phyloP scores from a whole-genome alignment of 1,284 basidiomycete genomes.

The Cryptococcus wingfieldii region DNA sequence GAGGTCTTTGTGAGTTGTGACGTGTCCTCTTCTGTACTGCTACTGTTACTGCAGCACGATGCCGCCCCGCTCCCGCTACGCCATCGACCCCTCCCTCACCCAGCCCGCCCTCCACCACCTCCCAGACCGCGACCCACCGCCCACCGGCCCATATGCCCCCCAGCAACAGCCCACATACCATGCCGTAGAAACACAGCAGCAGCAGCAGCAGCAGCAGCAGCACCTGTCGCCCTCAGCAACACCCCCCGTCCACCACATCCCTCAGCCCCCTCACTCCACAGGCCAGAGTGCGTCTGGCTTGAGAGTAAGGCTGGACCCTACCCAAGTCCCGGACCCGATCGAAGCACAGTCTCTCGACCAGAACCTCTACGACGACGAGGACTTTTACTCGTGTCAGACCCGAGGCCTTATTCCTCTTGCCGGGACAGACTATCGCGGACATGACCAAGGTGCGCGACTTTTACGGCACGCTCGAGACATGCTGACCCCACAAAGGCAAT shows the following conservation, averaged over 20 bases:
- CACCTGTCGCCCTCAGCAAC: conserved; percentile 15
- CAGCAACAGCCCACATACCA: conserved; percentile 4
- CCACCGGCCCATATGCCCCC: conserved; percentile 30
- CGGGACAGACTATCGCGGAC: conserved; percentile 78
- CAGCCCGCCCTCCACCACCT: conserved; percentile 27
- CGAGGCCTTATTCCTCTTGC: conserved; percentile 74
- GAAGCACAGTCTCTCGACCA: conserved; percentile 79
- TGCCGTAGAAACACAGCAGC: conserved; percentile 11
- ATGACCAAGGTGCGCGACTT: conserved; percentile 75
- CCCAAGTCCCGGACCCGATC: conserved; percentile 86
- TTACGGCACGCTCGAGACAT: neutral
- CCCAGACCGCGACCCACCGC: conserved; percentile 18
- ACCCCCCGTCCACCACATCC: conserved; percentile 53
- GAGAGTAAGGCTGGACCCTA: conserved; percentile 79
- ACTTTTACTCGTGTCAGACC: conserved; percentile 68
- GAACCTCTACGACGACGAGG: conserved; percentile 72
- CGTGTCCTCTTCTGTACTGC: too few species aligned
- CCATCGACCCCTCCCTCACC: conserved; percentile 45
- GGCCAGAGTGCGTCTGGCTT: conserved; percentile 63
- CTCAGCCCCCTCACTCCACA: conserved; percentile 75
- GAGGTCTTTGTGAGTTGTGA: too few species aligned
- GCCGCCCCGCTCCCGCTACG: conserved; percentile 46
- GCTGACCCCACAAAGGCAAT: conserved; percentile 53
- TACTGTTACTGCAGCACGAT: too few species aligned
- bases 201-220: conserved; percentile 20